These are phyloP conservation scores for Saccharomycopsis sp. DNA, from an alignment of 805 yeast genomes.

Conservation along the genomic window DNA sequence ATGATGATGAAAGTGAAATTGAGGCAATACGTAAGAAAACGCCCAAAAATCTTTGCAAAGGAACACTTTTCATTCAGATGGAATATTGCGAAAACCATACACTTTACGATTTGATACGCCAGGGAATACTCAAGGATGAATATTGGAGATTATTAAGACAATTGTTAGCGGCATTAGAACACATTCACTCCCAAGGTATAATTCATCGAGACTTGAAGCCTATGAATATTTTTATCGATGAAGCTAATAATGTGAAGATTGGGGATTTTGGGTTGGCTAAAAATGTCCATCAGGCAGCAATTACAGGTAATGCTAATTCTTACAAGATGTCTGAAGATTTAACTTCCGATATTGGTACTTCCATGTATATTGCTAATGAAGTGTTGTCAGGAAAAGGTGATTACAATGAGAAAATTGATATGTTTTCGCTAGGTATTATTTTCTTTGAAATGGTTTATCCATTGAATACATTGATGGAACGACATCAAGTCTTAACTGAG, in stretches of 20 bases:
- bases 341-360: constrained; percentile 91
- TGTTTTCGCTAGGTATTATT: constrained; percentile 91
- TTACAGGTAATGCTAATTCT: constrained; percentile 23
- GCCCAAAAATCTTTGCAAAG: constrained; percentile 30
- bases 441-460: constrained; percentile 92
- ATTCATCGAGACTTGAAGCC: constrained; percentile 96
- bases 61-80: constrained; percentile 93
- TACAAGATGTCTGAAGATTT: constrained; percentile 52
- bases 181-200: constrained; percentile 89
- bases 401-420: constrained; percentile 92
- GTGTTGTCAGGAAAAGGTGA: constrained; percentile 63
- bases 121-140: constrained; percentile 69
- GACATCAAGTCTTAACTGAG: constrained; percentile 63
- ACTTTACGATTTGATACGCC: constrained; percentile 69
- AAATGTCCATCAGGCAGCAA: constrained; percentile 54
- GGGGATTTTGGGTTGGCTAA: constrained; percentile 98
- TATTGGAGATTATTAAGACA: constrained; percentile 90
- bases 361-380: constrained; percentile 87
- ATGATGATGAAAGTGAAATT: constrained; percentile 21
- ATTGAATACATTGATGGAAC: constrained; percentile 88
- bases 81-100: constrained; percentile 97
- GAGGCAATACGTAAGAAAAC: constrained; percentile 13
- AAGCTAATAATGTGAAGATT: constrained; percentile 78
- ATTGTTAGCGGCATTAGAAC: constrained; percentile 79
- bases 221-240: constrained; percentile 90